Conservation (phyloP, 2,329 filamentous ascomycete genomes). For the Apiospora pterosperma region DNA sequence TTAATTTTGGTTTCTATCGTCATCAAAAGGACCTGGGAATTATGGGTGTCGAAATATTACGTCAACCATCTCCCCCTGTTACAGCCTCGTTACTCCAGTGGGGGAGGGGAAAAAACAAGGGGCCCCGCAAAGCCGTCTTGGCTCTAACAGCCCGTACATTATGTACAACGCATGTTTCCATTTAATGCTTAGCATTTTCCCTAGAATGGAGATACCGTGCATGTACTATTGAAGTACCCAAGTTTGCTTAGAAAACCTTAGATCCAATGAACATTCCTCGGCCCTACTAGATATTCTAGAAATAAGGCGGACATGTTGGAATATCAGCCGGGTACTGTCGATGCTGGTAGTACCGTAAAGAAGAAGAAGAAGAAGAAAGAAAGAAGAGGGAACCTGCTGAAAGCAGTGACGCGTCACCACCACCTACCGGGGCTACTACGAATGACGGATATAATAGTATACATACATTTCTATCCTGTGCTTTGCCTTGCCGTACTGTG, state of each 20-base stretch:
- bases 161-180: neutral
- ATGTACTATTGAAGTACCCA: neutral
- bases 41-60: neutral
- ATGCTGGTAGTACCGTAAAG: neutral
- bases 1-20: neutral
- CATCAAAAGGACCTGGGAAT: neutral
- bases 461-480: neutral
- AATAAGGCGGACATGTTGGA: neutral
- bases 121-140: neutral
- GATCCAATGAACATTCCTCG: neutral
- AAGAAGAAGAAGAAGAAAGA: neutral
- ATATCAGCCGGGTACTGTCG: neutral
- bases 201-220: neutral
- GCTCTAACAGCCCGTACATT: neutral
- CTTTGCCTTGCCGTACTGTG: neutral
- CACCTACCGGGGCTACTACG: neutral
- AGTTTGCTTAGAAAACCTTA: neutral
- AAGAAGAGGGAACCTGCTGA: neutral
- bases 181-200: neutral
- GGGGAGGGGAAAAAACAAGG: neutral
- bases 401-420: conserved; percentile 2
- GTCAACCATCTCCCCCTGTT: neutral
- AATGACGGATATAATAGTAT: neutral
- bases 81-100: neutral
- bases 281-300: conserved; percentile 2